phyloP scores from a whole-genome alignment of 768 basidiomycete species.

The Pisolithus microcarpus region DNA sequence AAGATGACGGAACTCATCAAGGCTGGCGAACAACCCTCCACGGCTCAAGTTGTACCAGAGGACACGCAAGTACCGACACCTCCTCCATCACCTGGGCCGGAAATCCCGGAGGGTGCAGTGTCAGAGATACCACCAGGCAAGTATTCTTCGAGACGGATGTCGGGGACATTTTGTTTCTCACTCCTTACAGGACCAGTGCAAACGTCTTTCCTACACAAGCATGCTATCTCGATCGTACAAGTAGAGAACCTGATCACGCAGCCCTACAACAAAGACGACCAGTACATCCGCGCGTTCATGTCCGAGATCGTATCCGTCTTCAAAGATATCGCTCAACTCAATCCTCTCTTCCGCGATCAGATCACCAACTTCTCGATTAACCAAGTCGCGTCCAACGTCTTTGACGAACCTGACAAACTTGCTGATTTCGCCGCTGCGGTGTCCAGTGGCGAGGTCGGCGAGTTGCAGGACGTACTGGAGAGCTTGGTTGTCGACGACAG shows the following conservation, averaged over 20 bases:
- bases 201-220: conserved; percentile 77
- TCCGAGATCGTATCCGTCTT: conserved; percentile 94
- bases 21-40: conserved; percentile 37
- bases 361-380: conserved; percentile 95
- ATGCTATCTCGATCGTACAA: conserved; percentile 80
- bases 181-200: conserved; percentile 51
- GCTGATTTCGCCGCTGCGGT: conserved; percentile 98
- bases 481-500: conserved; percentile 80
- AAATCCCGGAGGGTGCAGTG: conserved; percentile 17
- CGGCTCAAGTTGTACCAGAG: conserved; percentile 31
- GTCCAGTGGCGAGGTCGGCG: conserved; percentile 84
- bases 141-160: not conserved
- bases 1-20: conserved; percentile 82
- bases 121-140: conserved; percentile 21
- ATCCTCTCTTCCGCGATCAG: conserved; percentile 96
- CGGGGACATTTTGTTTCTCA: not conserved
- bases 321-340: conserved; percentile 93
- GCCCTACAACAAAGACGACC: conserved; percentile 87
- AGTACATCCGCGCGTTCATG: conserved; percentile 93
- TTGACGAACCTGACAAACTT: conserved; percentile 95
- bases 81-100: conserved; percentile 31
- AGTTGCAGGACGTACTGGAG: conserved; percentile 92
- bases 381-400: conserved; percentile 87
- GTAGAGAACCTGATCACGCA: conserved; percentile 77
- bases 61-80: conserved; percentile 39